These are phyloP conservation scores for Lachnellula subtilissima DNA, from an alignment of 2,329 filamentous ascomycete species.

Conservation along the genomic window DNA sequence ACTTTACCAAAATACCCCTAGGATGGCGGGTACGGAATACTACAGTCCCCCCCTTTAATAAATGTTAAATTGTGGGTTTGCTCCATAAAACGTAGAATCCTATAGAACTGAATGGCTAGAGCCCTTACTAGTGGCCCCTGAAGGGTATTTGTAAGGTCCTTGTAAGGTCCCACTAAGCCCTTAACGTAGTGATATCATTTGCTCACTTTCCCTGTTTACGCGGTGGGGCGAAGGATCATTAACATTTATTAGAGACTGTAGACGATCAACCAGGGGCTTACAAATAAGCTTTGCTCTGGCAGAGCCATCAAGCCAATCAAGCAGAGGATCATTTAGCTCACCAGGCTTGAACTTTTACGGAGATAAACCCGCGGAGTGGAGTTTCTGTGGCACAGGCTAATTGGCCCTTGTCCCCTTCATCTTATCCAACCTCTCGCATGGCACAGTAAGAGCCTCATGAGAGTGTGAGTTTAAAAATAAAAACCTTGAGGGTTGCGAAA, in stretches of 20 bases:
- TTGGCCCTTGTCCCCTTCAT: background rate
- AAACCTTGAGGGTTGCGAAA: slow-evolving; percentile 7
- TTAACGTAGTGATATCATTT: too few species aligned
- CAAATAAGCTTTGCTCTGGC: background rate
- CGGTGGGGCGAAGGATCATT: too few species aligned
- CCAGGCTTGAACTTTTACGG: too few species aligned
- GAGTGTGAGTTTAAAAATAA: slow-evolving; percentile 1
- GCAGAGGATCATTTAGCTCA: background rate
- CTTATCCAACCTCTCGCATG: background rate
- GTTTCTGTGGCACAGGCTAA: background rate
- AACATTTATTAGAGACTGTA: too few species aligned
- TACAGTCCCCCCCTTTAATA: too few species aligned
- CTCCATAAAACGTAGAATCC: too few species aligned
- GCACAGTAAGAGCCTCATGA: background rate
- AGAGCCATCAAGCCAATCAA: background rate
- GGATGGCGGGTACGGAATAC: background rate
- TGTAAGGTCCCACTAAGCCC: too few species aligned
- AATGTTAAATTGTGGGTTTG: too few species aligned
- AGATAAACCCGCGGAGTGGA: background rate
- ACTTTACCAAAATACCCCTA: background rate
- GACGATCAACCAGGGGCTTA: background rate
- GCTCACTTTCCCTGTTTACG: too few species aligned
- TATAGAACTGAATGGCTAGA: too few species aligned
- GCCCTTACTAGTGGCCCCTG: too few species aligned
- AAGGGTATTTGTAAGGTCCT: too few species aligned